Evolutionary conservation across 2,329 filamentous ascomycete species (phyloP), one percentile per base, ranked within the genome.

Genomic region (Fusarium mexicanum): DNA sequence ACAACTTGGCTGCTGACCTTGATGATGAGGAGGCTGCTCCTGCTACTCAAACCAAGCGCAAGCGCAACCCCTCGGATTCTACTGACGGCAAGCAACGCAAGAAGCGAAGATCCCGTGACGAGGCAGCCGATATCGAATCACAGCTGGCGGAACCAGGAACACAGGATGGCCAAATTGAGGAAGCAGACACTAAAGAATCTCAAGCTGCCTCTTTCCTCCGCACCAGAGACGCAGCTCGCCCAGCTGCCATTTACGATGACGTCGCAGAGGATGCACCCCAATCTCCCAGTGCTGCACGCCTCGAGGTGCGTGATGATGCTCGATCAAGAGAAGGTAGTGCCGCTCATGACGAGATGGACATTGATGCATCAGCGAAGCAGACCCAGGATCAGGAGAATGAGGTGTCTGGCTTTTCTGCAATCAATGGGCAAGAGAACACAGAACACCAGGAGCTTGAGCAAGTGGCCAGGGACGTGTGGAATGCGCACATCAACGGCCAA

Each of bases 401-500:
- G 31, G 54, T 61, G 26, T 68, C 65, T 33, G 72, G 69, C 4
- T 50, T 62, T 31, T 65, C 46, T 31, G 47, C 43, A 46, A 46
- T 53, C 35, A 71, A 72, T n/a, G 67, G 68, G 29, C 40, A 58
- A 18, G 69, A 57, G 9, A 60, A 55, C 41, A 54, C 24, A 29
- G 53, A 63, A 20, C 74, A 80, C 22, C 65, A 68, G 10, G 77
- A 82, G 53, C 72, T 81, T 5, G 79, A 80, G 57, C 77, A 71
- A 48, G 64, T 83, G 37, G 81, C 82, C 7, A 76, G 80, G 48
- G 78, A 84, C 64, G 81, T 82, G 29, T 83, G 78, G 81, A 77
- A 78, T 38, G 80, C 82, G 54, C 78, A 82, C 47, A 68, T 80
- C 55, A 82, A 79, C 18, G 78, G 71, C 8, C 78, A 82, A 38